A percentile compares a stretch with the other conserved stretches of the same genome.
These are phyloP conservation scores for Solanum rostratum DNA, from an alignment of 257 asterid species.

Conservation along the genomic window DNA sequence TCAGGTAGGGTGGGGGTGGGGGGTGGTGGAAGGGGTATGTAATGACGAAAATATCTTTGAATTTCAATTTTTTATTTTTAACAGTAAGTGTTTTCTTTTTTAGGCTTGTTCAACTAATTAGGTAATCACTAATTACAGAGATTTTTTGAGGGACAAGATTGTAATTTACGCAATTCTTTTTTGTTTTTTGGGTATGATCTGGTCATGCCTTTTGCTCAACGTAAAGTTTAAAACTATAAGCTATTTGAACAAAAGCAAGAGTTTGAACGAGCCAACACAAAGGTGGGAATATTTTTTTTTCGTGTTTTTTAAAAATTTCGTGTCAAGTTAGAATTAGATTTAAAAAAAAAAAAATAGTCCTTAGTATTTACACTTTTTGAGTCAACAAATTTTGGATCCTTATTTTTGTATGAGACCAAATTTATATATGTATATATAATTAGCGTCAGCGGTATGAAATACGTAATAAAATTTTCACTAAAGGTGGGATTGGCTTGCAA, in stretches of 20 bases:
- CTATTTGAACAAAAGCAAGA: background rate
- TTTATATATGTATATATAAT: background rate
- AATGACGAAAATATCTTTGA: background rate
- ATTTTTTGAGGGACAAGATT: background rate
- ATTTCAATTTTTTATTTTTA: background rate
- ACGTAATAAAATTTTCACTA: background rate
- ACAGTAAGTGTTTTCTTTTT: background rate
- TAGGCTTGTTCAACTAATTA: background rate
- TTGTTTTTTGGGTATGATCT: background rate
- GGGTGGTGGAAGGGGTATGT: too few species aligned
- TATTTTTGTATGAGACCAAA: too few species aligned
- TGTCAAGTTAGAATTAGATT: too few species aligned
- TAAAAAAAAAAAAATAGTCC: too few species aligned
- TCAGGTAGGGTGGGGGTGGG: background rate
- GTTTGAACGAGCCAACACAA: background rate
- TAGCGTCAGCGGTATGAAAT: too few species aligned
- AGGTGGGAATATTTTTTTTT: background rate
- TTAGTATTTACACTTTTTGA: rapidly evolving
- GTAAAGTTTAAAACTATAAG: background rate
- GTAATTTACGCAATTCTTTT: background rate
- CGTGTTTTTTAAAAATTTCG: background rate
- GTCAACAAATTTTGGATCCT: background rate
- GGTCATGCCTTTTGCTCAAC: background rate
- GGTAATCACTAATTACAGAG: background rate
- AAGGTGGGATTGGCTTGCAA: background rate